A percentile compares a stretch with the other conserved stretches of the same genome.
Evolutionary conservation across 371 early-diverging fungal species (phyloP).

Genomic region (Polyrhizophydium stewartii): DNA sequence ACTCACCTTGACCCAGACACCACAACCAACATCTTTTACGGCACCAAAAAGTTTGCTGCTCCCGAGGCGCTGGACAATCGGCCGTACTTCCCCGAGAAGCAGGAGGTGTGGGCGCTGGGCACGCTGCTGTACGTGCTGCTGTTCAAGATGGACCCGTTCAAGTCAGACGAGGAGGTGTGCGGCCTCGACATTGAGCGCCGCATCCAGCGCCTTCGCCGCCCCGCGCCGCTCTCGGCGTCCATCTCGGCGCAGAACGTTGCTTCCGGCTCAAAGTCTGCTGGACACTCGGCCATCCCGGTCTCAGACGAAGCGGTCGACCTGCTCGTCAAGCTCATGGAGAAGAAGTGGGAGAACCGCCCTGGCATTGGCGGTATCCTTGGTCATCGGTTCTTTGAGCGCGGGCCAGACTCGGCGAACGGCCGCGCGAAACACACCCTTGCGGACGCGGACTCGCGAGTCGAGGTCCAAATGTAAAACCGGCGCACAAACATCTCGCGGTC

Average conservation of each 20-base stretch:
- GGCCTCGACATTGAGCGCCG: conserved; percentile 28
- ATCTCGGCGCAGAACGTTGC: neutral
- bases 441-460: too few species aligned
- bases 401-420: too few species aligned
- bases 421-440: too few species aligned
- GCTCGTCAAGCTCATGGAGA: conserved; percentile 29
- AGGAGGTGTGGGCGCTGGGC: conserved; percentile 51
- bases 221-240: neutral
- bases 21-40: conserved; percentile 34
- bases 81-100: conserved; percentile 32
- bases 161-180: conserved; percentile 36
- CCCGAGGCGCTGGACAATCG: conserved; percentile 39
- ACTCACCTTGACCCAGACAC: conserved; percentile 25
- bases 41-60: conserved; percentile 47
- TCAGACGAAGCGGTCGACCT: conserved; percentile 26
- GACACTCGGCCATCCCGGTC: conserved; percentile 11
- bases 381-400: conserved; percentile 25
- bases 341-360: conserved; percentile 26
- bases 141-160: conserved; percentile 48
- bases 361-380: conserved; percentile 23
- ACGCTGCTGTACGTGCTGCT: conserved; percentile 45
- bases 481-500: too few species aligned
- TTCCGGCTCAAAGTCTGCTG: conserved; percentile 2
- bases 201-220: conserved; percentile 13
- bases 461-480: too few species aligned